Percentiles rank a stretch among this genome's conserved stretches.
Conservation (phyloP, 202 grass and related monocot species). For the Setaria italica region DNA sequence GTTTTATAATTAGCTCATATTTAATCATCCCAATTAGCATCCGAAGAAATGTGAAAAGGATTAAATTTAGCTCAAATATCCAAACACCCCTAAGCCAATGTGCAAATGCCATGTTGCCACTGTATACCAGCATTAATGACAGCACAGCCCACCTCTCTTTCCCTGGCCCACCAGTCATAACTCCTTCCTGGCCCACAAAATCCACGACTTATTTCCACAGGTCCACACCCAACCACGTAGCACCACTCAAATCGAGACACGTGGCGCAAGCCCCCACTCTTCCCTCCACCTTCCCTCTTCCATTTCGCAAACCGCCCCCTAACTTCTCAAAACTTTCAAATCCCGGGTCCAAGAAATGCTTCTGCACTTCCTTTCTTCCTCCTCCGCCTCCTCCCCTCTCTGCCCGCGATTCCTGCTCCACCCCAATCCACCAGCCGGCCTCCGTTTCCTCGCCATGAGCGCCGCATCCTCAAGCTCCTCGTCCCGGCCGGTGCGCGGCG, state of each 20-base stretch:
- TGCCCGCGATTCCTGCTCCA: conserved; percentile 51
- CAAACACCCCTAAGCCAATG: too few species aligned
- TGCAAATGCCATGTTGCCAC: too few species aligned
- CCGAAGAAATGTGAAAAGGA: too few species aligned
- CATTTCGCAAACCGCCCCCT: conserved; percentile 12
- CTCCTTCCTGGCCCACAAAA: background rate
- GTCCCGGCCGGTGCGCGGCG: background rate
- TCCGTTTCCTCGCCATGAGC: conserved; percentile 57
- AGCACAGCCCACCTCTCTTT: too few species aligned
- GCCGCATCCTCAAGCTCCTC: conserved; percentile 4
- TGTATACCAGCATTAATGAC: too few species aligned
- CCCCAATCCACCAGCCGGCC: conserved; percentile 22
- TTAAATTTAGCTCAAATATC: too few species aligned
- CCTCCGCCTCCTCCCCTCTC: conserved; percentile 46
- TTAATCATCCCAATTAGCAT: too few species aligned
- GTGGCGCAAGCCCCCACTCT: conserved; percentile 57
- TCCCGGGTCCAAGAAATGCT: conserved; percentile 50
- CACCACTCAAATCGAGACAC: background rate
- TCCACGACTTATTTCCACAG: background rate
- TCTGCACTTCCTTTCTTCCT: conserved; percentile 19
- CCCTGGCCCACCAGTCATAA: background rate
- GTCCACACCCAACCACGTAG: conserved; percentile 43
- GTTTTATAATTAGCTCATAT: too few species aligned
- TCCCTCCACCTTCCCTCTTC: conserved; percentile 55
- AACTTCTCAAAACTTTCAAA: conserved; percentile 37